phyloP scores from a whole-genome alignment of 2,329 filamentous ascomycete genomes.

The Epichloe scottii region DNA sequence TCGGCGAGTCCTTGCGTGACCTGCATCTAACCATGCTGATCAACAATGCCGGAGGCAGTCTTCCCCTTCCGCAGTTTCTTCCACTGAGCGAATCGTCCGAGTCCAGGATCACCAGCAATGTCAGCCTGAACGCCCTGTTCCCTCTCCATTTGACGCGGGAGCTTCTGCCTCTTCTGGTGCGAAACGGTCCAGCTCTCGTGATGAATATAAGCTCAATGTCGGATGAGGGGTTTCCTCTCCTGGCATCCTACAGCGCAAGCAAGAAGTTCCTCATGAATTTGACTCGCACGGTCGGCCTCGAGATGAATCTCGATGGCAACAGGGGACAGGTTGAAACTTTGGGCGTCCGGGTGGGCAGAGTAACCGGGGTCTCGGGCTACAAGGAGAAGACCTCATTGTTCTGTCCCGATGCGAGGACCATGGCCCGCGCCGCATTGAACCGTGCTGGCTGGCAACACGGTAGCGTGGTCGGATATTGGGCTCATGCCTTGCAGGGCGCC shows the following conservation, averaged over 20 bases:
- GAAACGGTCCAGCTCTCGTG: constrained; percentile 30
- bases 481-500: constrained; percentile 8
- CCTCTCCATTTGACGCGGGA: constrained; percentile 33
- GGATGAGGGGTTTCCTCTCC: constrained; percentile 32
- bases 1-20: constrained; percentile 10
- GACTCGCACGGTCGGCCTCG: constrained; percentile 25
- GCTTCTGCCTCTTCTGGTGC: constrained; percentile 28
- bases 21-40: constrained; percentile 38
- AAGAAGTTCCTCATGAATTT: constrained; percentile 30
- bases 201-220: constrained; percentile 37
- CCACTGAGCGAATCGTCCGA: constrained; percentile 23
- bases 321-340: neutral
- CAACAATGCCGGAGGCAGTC: constrained; percentile 34
- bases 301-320: constrained; percentile 21
- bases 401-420: constrained; percentile 7
- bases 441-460: constrained; percentile 9
- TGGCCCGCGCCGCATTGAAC: constrained; percentile 7
- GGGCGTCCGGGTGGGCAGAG: constrained; percentile 3
- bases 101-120: constrained; percentile 24
- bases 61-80: constrained; percentile 18
- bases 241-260: constrained; percentile 30
- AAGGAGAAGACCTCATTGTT: constrained; percentile 9
- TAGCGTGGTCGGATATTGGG: constrained; percentile 9
- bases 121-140: constrained; percentile 38
- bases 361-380: constrained; percentile 9